Base-by-base conservation (phyloP, 2,329 filamentous ascomycete species). In the Fusarium illudens region DNA sequence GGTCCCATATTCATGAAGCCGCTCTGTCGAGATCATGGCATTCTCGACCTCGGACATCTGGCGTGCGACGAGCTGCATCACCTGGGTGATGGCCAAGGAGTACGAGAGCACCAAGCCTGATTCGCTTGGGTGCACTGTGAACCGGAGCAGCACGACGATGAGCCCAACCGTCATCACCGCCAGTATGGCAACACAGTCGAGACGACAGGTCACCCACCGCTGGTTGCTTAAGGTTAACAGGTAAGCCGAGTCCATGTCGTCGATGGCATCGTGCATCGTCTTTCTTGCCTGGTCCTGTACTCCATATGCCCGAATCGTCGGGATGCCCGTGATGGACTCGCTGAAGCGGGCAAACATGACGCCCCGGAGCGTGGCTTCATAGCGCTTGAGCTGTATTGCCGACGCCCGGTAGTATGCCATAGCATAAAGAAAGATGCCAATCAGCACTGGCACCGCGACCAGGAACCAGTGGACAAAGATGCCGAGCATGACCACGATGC, bases 41-140 rank as follows among this genome's bases (percentile, higher is more conserved):
- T 97, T 98, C 79, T 98, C 95, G 11, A 98, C 93, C 79, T 97
- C 95, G 27, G 95, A 94, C 8, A 97, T 85, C 79, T 98, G 95
- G 19, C 95, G 89, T n/a, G 98, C 93, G 1, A 93, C 95, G 79
- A 97, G 97, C 76, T 97, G 94, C 68, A 98, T 90, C 91, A 97
- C 93, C 78, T 96, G 92, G n/a, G 97, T 94, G 73, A 97, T 97
- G 13, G 91, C 87, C 20, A 98, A 85, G 75, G 98, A 96, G 78
- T 98, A 98, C 48, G 92, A 96, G 20, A 98, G 85, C 0, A 98
- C 94, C 39, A 98, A 83, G 20, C 95, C 96, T 48, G 89, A 90
- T 59, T 93, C 97, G 52, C 92, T 94, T 1, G 95, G 95, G 42
- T 90, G 84, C 63, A 97, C 92, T 65, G 87, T 88, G 81, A 97